These are phyloP conservation scores for Whalleya microplaca DNA, from an alignment of 2,329 filamentous ascomycete species.

Conservation along the genomic window DNA sequence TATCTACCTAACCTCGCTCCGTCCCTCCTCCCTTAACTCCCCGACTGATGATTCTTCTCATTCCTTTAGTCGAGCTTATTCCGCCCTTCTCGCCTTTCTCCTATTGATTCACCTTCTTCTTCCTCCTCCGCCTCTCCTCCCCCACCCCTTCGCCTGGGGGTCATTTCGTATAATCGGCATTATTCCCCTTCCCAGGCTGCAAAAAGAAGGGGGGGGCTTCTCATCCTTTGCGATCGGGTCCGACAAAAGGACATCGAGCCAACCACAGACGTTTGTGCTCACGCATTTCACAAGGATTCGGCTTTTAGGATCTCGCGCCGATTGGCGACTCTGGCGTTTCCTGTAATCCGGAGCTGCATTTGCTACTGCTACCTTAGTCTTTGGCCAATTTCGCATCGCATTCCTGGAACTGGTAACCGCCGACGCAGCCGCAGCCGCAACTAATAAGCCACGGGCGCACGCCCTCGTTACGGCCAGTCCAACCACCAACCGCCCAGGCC, in stretches of 20 bases:
- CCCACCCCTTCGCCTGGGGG: not conserved
- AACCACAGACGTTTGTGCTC: not conserved
- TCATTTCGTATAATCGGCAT: too few relatives aligned
- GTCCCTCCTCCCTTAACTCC: too few relatives aligned
- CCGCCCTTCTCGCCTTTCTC: not conserved
- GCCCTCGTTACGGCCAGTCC: not conserved
- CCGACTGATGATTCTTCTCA: not conserved
- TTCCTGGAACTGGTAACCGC: conserved; percentile 24
- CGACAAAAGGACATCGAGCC: not conserved
- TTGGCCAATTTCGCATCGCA: conserved; percentile 21
- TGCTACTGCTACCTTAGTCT: not conserved
- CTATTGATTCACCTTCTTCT: not conserved
- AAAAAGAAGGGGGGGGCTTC: not conserved
- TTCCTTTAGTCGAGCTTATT: conserved; percentile 2
- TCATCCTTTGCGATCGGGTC: not conserved
- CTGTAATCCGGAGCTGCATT: not conserved
- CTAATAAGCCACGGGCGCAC: conserved; percentile 9
- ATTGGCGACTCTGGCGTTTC: not conserved
- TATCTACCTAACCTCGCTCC: too few relatives aligned
- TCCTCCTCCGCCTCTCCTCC: not conserved
- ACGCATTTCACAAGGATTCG: not conserved
- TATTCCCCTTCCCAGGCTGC: not conserved
- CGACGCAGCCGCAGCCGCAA: conserved; percentile 16
- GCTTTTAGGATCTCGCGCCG: not conserved
- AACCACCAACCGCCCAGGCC: not conserved